These are phyloP conservation scores for Cutaneotrichosporon dermatis DNA, from an alignment of 1,284 basidiomycete species.

Conservation along the genomic window DNA sequence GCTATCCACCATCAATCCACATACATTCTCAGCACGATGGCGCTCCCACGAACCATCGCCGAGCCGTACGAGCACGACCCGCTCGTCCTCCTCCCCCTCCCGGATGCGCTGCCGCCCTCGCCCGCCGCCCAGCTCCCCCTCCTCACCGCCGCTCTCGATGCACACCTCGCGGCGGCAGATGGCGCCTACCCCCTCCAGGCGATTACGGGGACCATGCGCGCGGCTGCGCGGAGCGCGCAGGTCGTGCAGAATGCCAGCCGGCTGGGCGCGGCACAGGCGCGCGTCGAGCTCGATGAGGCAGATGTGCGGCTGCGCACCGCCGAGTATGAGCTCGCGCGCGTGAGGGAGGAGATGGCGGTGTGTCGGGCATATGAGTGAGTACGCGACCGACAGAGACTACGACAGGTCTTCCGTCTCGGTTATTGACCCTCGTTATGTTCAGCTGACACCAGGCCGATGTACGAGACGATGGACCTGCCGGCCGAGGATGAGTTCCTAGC, in stretches of 20 bases:
- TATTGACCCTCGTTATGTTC: no score
- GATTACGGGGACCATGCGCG: conserved; percentile 29
- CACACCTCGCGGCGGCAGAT: conserved; percentile 10
- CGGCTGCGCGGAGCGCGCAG: conserved; percentile 29
- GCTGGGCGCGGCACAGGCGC: conserved; percentile 25
- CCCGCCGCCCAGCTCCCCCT: conserved; percentile 19
- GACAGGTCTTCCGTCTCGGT: no score
- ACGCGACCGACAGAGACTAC: no score
- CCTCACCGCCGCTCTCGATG: conserved; percentile 21
- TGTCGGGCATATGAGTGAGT: conserved; percentile 42
- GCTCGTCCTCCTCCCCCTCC: conserved; percentile 37
- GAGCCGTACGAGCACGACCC: conserved; percentile 36
- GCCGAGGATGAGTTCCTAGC: conserved; percentile 23
- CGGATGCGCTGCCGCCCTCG: conserved; percentile 23
- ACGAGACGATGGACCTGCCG: conserved; percentile 29
- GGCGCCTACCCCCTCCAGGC: conserved; percentile 18
- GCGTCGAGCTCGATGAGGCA: conserved; percentile 30
- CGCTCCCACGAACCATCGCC: conserved; percentile 28
- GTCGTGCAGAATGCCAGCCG: conserved; percentile 36
- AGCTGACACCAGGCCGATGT: conserved; percentile 28
- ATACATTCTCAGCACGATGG: conserved; percentile 17
- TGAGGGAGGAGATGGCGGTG: conserved; percentile 36
- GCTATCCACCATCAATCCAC: no score
- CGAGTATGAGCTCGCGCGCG: conserved; percentile 40
- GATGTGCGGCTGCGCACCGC: conserved; percentile 36